Evolutionary conservation across 495 filamentous ascomycete species (phyloP).

Genomic region (Aspergillus asperescens): DNA sequence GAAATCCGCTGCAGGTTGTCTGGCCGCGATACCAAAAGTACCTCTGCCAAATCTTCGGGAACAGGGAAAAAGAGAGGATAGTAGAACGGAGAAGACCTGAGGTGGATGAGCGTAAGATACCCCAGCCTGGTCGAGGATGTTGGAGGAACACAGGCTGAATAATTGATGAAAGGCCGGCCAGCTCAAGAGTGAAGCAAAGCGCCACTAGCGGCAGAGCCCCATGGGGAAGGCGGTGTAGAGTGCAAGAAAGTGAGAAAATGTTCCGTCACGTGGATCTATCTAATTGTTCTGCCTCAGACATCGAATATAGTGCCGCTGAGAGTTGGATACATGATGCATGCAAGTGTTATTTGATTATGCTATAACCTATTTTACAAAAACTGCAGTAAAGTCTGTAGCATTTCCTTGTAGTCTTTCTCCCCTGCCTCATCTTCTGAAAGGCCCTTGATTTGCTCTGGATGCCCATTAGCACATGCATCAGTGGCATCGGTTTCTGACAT

Average conservation of each 20-base stretch:
- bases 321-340: too few relatives aligned
- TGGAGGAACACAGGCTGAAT: conserved; percentile 14
- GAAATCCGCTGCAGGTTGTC: conserved; percentile 16
- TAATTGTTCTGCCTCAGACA: conserved; percentile 2
- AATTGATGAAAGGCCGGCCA: background rate
- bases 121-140: conserved; percentile 22
- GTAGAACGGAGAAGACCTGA: conserved; percentile 19
- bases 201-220: conserved; percentile 25
- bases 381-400: conserved; percentile 62
- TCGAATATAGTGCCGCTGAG: too few relatives aligned
- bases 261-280: conserved; percentile 10
- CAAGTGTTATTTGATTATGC: background rate
- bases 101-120: conserved; percentile 16
- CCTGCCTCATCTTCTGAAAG: conserved; percentile 52
- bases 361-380: conserved; percentile 41
- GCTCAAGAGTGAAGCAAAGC: conserved; percentile 19
- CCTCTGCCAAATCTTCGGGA: background rate
- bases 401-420: conserved; percentile 58
- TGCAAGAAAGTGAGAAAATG: background rate
- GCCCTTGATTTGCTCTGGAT: conserved; percentile 57
- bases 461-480: conserved; percentile 19
- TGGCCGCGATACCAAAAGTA: conserved; percentile 1
- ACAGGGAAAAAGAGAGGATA: background rate
- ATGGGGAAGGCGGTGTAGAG: background rate
- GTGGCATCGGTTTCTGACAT: conserved; percentile 14